A percentile compares a stretch with the other conserved stretches of the same genome.
phyloP scores from a whole-genome alignment of 2,329 filamentous ascomycete genomes.

The Penicillium sp. region DNA sequence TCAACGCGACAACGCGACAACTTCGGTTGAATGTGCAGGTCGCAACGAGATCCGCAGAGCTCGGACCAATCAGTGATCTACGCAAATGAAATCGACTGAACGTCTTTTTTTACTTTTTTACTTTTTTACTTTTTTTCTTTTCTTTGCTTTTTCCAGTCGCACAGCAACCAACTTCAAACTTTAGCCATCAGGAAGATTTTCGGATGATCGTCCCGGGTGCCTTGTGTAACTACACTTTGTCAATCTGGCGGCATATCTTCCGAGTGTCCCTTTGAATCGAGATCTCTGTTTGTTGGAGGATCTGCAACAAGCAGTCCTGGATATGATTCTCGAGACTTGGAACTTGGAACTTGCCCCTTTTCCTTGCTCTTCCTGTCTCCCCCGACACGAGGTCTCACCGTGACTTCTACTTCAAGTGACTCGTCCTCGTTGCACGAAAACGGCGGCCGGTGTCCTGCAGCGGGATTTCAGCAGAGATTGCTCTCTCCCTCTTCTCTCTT shows the following conservation, averaged over 20 bases:
- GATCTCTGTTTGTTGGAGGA: conserved; percentile 15
- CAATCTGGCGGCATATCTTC: conserved; percentile 30
- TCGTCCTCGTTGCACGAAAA: conserved; percentile 30
- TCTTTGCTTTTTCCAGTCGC: background rate
- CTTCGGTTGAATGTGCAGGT: conserved; percentile 1
- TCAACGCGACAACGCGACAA: too few relatives aligned
- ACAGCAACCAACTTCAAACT: background rate
- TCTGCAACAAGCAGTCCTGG: conserved; percentile 9
- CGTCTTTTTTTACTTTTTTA: conserved; percentile 1
- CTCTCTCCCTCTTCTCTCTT: background rate
- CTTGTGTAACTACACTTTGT: conserved; percentile 29
- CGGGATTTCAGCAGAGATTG: conserved; percentile 2
- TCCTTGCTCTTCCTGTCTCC: background rate
- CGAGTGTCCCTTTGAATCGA: conserved; percentile 18
- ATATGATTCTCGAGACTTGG: background rate
- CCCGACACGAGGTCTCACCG: conserved; percentile 4
- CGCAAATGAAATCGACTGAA: conserved; percentile 4
- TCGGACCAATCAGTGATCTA: conserved; percentile 16
- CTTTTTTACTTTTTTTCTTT: conserved; percentile 2
- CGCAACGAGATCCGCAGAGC: conserved; percentile 12
- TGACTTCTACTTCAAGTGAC: conserved; percentile 5
- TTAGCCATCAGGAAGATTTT: conserved; percentile 5
- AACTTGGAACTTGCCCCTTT: background rate
- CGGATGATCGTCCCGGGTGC: conserved; percentile 27
- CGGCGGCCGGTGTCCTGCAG: conserved; percentile 35